Conservation (phyloP, 2,329 filamentous ascomycete species). For the Diaporthe sp. region DNA sequence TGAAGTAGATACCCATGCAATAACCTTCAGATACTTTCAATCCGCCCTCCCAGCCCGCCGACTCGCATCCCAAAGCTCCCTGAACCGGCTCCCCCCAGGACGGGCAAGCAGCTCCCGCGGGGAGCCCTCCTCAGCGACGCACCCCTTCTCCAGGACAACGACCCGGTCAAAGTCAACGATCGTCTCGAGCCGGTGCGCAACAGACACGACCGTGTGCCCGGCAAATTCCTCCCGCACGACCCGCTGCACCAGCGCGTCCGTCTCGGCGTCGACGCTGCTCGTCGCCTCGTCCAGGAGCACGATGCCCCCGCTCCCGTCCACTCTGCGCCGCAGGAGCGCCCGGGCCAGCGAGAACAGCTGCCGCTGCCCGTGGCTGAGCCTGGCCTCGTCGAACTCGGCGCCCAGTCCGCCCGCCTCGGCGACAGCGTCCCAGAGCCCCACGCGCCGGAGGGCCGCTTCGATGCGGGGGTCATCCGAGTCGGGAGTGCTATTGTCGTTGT, state of each 20-base stretch:
- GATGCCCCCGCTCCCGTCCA: conserved; percentile 42
- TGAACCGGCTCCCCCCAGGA: conserved; percentile 8
- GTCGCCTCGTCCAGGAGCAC: conserved; percentile 58
- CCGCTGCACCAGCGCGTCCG: conserved; percentile 65
- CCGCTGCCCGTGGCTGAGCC: conserved; percentile 55
- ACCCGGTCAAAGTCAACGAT: conserved; percentile 62
- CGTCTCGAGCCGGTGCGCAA: conserved; percentile 51
- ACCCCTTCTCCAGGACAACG: conserved; percentile 56
- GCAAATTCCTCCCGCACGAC: conserved; percentile 64
- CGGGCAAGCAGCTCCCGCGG: conserved; percentile 14
- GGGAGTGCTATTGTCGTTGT: conserved; percentile 2
- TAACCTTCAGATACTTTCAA: background rate
- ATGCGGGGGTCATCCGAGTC: conserved; percentile 44
- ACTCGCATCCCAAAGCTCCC: conserved; percentile 26
- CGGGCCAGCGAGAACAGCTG: conserved; percentile 63
- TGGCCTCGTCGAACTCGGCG: conserved; percentile 45
- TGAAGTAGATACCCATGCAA: background rate
- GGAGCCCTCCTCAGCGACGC: conserved; percentile 32
- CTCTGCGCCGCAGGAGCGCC: conserved; percentile 52
- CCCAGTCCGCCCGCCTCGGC: conserved; percentile 41
- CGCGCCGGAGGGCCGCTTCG: conserved; percentile 53
- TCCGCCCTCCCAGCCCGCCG: conserved; percentile 2
- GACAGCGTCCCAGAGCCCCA: conserved; percentile 50
- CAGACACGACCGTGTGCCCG: conserved; percentile 61
- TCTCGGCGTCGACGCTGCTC: conserved; percentile 65